These are phyloP conservation scores for Hippophae gyantsensis DNA, from an alignment of 306 rosid genomes.

Conservation along the genomic window DNA sequence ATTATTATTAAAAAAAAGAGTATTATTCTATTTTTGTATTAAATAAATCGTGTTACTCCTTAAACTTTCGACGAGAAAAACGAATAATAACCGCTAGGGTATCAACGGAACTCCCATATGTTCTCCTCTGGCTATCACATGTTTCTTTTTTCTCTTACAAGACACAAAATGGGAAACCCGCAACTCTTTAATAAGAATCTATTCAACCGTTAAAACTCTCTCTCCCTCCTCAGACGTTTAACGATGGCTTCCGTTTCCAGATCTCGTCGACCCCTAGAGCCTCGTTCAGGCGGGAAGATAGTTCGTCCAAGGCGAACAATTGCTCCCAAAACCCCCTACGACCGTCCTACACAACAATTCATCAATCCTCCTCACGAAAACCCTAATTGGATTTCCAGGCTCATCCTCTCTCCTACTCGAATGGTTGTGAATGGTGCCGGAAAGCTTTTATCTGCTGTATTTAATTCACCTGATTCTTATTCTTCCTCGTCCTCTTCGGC, in stretches of 20 bases:
- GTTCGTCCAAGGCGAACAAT: conserved; percentile 46
- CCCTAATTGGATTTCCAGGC: conserved; percentile 81
- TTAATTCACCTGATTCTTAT: conserved; percentile 38
- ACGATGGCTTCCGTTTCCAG: conserved; percentile 52
- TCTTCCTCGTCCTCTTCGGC: conserved; percentile 35
- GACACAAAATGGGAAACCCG: not conserved
- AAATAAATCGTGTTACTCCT: too few relatives aligned
- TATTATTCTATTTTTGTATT: too few relatives aligned
- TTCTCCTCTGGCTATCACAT: too few relatives aligned
- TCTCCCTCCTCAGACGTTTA: not conserved
- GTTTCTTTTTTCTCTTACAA: not conserved
- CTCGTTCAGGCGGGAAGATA: conserved; percentile 75
- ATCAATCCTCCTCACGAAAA: conserved; percentile 13
- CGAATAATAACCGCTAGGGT: too few relatives aligned
- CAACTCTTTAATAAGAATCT: not conserved
- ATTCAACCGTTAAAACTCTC: conserved; percentile 5
- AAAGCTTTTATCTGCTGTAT: conserved; percentile 49
- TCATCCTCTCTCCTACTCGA: conserved; percentile 61
- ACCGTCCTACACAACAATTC: conserved; percentile 38
- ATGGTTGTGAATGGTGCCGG: conserved; percentile 67
- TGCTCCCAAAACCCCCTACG: conserved; percentile 52
- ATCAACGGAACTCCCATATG: too few relatives aligned
- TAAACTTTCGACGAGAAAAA: too few relatives aligned
- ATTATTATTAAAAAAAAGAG: too few relatives aligned
- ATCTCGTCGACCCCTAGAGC: conserved; percentile 36